A percentile compares a stretch with the other conserved stretches of the same genome.
These are phyloP conservation scores for Amesomyces nigricolor DNA, from an alignment of 2,329 filamentous ascomycete species.

Conservation along the genomic window DNA sequence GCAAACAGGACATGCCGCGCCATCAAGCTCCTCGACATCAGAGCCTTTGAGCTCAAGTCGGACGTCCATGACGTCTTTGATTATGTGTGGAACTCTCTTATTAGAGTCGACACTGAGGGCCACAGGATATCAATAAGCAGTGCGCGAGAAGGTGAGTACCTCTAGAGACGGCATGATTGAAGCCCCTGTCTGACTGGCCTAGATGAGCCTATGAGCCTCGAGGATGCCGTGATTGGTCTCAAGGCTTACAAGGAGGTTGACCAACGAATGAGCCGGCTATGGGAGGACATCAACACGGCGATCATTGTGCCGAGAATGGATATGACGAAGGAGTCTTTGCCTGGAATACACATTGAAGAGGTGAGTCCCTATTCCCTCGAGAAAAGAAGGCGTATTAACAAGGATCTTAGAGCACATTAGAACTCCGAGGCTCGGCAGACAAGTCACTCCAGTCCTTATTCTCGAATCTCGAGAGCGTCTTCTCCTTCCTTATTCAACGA, in stretches of 20 bases:
- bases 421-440: slow-evolving; percentile 39
- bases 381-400: not conserved
- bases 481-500: slow-evolving; percentile 47
- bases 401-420: slow-evolving; percentile 38
- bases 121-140: slow-evolving; percentile 52
- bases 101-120: slow-evolving; percentile 55
- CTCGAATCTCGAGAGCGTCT: slow-evolving; percentile 45
- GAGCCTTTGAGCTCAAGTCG: slow-evolving; percentile 60
- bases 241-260: slow-evolving; percentile 57
- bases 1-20: slow-evolving; percentile 57
- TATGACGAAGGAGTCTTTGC: slow-evolving; percentile 31
- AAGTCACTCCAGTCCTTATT: slow-evolving; percentile 47
- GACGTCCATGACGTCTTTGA: slow-evolving; percentile 62
- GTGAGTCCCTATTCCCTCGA: slow-evolving; percentile 29
- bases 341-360: slow-evolving; percentile 38
- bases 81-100: slow-evolving; percentile 63
- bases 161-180: slow-evolving; percentile 9
- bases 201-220: slow-evolving; percentile 49
- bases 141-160: slow-evolving; percentile 43
- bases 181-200: slow-evolving; percentile 19
- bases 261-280: slow-evolving; percentile 54
- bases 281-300: slow-evolving; percentile 56
- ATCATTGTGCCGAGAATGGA: slow-evolving; percentile 57
- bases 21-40: slow-evolving; percentile 58
- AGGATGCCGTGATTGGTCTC: slow-evolving; percentile 50